Base-by-base conservation (phyloP, 306 rosid genomes). In the Hylodesmum podocarpum region DNA sequence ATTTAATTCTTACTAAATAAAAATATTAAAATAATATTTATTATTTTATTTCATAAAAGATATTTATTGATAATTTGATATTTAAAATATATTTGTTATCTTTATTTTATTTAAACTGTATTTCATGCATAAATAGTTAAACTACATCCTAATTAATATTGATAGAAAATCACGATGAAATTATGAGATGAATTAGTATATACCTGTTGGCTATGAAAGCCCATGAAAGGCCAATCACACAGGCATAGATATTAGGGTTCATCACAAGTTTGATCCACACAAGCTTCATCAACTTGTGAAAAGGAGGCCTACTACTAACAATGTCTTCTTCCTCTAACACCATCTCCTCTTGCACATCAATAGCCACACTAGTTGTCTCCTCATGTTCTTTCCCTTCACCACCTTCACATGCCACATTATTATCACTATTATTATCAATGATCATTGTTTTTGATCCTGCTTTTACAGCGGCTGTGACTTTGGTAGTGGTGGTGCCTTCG, bases 221-320 rank as follows among this genome's bases (percentile, higher is more conserved):
- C 97, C 97, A 95, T 9, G 89, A 58, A 53, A 95, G 69, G 29
- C 99, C 99, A 36, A 92, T 15, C 4, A 86, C 84, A 84, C 96
- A 94, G 3, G 90, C 96, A 59, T 95, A 95, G 0, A 97, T 81
- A 82, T 95, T 95, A 39, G 99, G 99, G 63, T 95, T 95, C 76
- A 71, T 66, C 3, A 85, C 85, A 68, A 95, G 84, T 61, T 92
- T 95, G 5, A 84, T 22, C 96, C 89, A 82, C 68, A 95, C 97
- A 28, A 49, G 70, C 86, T 89, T 92, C 90, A 90, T 90, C 82
- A 92, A 74, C 36, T 77, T 44, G 70, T 84, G 67, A 25, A 89
- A 83, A 14, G 95, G 90, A 25, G 84, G 89, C 76, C 69, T 74
- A 22, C 33, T 16, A 27, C 19, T 28, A 15, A n/a, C 9, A 36